These are phyloP conservation scores for Calocybe cyanea DNA, from an alignment of 768 basidiomycete species.

Conservation along the genomic window DNA sequence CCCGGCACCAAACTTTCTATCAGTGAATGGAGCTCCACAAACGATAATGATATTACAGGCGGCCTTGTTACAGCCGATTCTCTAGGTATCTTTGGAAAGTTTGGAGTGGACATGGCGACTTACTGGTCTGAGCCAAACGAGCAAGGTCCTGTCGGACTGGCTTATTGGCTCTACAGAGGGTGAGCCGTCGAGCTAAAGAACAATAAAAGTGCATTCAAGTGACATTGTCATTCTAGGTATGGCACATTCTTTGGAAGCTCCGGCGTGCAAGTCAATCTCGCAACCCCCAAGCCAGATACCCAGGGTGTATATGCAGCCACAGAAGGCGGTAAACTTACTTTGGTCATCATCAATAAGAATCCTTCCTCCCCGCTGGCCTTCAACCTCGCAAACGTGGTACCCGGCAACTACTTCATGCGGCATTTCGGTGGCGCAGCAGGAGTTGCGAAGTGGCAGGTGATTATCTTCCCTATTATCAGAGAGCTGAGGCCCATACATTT, in stretches of 20 bases:
- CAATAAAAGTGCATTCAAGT: too few species aligned
- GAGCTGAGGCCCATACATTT: not conserved
- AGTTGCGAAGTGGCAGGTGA: conserved; percentile 52
- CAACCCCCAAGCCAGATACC: conserved; percentile 34
- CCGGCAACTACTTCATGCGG: conserved; percentile 48
- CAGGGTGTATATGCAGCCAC: conserved; percentile 46
- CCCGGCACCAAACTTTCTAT: conserved; percentile 56
- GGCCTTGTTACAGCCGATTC: conserved; percentile 49
- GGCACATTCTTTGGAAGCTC: conserved; percentile 42
- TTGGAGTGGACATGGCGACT: conserved; percentile 47
- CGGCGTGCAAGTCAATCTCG: conserved; percentile 42
- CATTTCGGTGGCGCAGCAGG: conserved; percentile 55
- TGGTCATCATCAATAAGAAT: conserved; percentile 53
- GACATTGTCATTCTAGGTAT: conserved; percentile 24
- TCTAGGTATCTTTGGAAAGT: conserved; percentile 49
- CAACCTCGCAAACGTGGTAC: conserved; percentile 39
- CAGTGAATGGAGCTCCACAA: conserved; percentile 47
- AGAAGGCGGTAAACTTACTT: conserved; percentile 33
- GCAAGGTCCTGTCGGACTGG: conserved; percentile 45
- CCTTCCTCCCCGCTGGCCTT: conserved; percentile 35
- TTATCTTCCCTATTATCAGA: conserved; percentile 5
- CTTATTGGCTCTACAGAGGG: conserved; percentile 57
- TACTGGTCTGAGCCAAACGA: conserved; percentile 50
- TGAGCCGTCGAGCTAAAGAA: conserved; percentile 18
- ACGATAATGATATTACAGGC: conserved; percentile 49